These are phyloP conservation scores for Pseudocercospora eumusae DNA, from an alignment of 2,329 filamentous ascomycete species.

Conservation along the genomic window DNA sequence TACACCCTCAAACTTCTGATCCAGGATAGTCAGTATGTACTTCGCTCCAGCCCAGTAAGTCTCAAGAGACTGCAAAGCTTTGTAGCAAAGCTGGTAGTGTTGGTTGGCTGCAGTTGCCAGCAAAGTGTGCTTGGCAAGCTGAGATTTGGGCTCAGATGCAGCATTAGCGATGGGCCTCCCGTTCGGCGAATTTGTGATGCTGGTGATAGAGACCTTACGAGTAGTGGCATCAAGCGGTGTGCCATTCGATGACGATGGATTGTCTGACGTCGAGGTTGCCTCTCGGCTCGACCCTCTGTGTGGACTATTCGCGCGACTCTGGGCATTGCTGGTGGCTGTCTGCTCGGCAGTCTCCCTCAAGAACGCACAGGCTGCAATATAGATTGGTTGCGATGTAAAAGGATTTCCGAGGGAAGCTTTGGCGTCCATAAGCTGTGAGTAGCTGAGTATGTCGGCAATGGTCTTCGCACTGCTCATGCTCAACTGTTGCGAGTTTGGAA, in stretches of 20 bases:
- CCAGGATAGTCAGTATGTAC: slow-evolving; percentile 82
- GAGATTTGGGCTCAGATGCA: slow-evolving; percentile 37
- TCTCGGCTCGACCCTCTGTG: slow-evolving; percentile 16
- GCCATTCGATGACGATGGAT: slow-evolving; percentile 14
- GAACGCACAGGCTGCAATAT: slow-evolving; percentile 87
- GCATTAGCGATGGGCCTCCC: slow-evolving; percentile 15
- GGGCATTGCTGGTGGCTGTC: slow-evolving; percentile 60
- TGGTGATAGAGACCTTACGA: slow-evolving; percentile 21
- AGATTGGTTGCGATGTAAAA: slow-evolving; percentile 85
- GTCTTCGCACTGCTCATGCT: slow-evolving; percentile 91
- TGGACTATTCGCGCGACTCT: slow-evolving; percentile 57
- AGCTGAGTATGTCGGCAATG: slow-evolving; percentile 83
- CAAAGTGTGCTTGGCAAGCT: slow-evolving; percentile 67
- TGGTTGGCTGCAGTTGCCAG: slow-evolving; percentile 79
- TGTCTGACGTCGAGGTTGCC: slow-evolving; percentile 17
- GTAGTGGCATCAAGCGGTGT: slow-evolving; percentile 18
- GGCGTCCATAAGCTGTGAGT: slow-evolving; percentile 80
- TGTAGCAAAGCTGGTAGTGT: slow-evolving; percentile 85
- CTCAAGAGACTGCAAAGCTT: slow-evolving; percentile 77
- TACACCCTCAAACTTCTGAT: slow-evolving; percentile 84
- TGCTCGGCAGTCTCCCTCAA: slow-evolving; percentile 77
- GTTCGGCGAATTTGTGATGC: slow-evolving; percentile 20
- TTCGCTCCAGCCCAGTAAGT: slow-evolving; percentile 83
- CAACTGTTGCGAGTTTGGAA: slow-evolving; percentile 75
- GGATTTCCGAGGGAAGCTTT: slow-evolving; percentile 86